Percentiles rank a stretch among this genome's conserved stretches.
phyloP scores from a whole-genome alignment of 768 basidiomycete species.

The Royoungia palumana region DNA sequence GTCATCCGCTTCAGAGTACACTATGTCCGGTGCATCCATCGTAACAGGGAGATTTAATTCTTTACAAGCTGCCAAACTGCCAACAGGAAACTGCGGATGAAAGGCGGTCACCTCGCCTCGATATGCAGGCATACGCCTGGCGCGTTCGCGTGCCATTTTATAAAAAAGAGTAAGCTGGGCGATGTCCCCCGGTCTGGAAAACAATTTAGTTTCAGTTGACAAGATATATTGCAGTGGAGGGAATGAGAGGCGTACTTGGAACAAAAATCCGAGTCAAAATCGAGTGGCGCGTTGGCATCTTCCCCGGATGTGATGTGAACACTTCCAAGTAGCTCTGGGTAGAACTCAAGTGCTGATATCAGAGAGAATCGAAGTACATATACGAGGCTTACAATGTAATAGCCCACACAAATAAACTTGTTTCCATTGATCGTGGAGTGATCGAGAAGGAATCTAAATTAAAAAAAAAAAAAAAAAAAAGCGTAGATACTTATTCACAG shows the following conservation, averaged over 20 bases:
- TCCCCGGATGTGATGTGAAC: conserved; percentile 46
- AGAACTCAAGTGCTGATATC: conserved; percentile 23
- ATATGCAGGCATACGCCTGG: conserved; percentile 46
- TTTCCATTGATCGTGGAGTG: conserved; percentile 27
- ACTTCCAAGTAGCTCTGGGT: conserved; percentile 46
- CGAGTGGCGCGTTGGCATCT: conserved; percentile 39
- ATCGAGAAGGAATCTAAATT: neutral
- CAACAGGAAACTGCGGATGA: conserved; percentile 30
- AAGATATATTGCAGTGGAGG: neutral
- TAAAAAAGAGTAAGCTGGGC: conserved; percentile 48
- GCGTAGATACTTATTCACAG: too few relatives aligned
- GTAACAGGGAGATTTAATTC: conserved; percentile 19
- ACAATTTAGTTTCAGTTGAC: too few relatives aligned
- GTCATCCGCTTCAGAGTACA: conserved; percentile 35
- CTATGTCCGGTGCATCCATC: conserved; percentile 30
- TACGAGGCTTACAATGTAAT: conserved; percentile 31
- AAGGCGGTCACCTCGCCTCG: conserved; percentile 15
- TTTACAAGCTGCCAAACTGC: conserved; percentile 27
- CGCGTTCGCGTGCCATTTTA: conserved; percentile 52
- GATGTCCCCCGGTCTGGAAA: conserved; percentile 35
- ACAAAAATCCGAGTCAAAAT: conserved; percentile 46
- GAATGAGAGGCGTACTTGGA: conserved; percentile 33
- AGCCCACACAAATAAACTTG: conserved; percentile 28
- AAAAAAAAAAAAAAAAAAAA: too few relatives aligned
- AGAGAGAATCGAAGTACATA: neutral